Evolutionary conservation across 805 yeast species (phyloP), one percentile per base, ranked within the genome.

Genomic region (Pichia cephalocereana): DNA sequence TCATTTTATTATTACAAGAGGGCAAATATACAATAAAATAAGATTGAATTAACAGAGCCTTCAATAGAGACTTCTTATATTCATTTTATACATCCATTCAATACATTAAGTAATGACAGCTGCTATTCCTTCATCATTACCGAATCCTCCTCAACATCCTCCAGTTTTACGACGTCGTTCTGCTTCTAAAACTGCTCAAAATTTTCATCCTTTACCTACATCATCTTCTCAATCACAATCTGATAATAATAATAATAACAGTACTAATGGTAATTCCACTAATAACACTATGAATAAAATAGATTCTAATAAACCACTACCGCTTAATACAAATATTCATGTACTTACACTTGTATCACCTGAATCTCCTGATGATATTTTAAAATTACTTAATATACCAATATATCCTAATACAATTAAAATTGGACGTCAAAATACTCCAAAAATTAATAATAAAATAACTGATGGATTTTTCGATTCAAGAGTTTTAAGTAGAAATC

Each of bases 381-480:
- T 81, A 49, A 93, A 91, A 63, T 80, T 83, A 46, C 69, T 93
- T 38, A 79, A 78, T 14, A 81, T 93, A 8, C 97, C 98, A 1
- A 74, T 77, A 49, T 73, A 71, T 50, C 99, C 99, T 0, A 89
- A 86, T 14, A 81, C 87, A 4, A 67, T 90, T 46, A 87, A 87
- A 61, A 71, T 93, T 26, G 99, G 99, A 1, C 76, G 99, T 47
- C 98, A 96, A 43, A 82, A 86, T 17, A 85, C 83, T 54, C 71
- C 86, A 3, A 75, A 73, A 52, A 70, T 74, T 42, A 71, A 73
- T 48, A 79, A 79, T 37, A 77, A 74, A 52, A 70, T 86, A 2
- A 82, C 85, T 37, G 95, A 95, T 62, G 99, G 98, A 0, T 90
- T 77, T 63, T 93, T 93, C 61, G 98, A 93, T 66, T 87, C 96